These are phyloP conservation scores for Leccinellum rugosiceps DNA, from an alignment of 768 basidiomycete species.

Conservation along the genomic window DNA sequence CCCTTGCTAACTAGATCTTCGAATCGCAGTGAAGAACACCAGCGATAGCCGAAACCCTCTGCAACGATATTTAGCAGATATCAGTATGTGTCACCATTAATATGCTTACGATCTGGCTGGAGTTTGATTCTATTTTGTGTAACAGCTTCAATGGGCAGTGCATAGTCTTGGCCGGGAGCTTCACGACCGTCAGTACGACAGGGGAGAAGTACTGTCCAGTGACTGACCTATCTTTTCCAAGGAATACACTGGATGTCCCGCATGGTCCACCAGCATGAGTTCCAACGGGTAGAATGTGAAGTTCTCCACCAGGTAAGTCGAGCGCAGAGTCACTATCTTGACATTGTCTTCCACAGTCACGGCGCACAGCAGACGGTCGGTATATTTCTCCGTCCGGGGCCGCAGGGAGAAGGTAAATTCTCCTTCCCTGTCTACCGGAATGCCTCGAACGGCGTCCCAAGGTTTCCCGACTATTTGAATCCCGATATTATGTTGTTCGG, in stretches of 20 bases:
- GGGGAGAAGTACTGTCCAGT: background rate
- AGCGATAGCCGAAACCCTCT: conserved; percentile 97
- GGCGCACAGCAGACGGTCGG: conserved; percentile 83
- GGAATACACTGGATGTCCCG: conserved; percentile 75
- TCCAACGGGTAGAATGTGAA: conserved; percentile 89
- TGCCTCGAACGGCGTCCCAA: conserved; percentile 85
- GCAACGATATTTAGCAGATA: conserved; percentile 1
- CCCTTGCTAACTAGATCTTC: conserved; percentile 75
- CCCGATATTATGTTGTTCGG: conserved; percentile 81
- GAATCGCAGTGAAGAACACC: conserved; percentile 86
- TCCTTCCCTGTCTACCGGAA: conserved; percentile 93
- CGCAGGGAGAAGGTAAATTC: conserved; percentile 87
- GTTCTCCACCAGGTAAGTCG: conserved; percentile 90
- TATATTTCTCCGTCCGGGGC: conserved; percentile 69
- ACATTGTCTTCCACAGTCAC: conserved; percentile 88
- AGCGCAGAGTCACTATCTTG: conserved; percentile 91
- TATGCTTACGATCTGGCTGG: conserved; percentile 83
- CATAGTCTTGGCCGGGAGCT: conserved; percentile 84
- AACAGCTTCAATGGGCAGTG: conserved; percentile 88
- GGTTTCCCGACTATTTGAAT: conserved; percentile 79
- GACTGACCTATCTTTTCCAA: conserved; percentile 75
- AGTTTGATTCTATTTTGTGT: conserved; percentile 77
- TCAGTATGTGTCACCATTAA: background rate
- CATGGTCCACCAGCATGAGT: conserved; percentile 81
- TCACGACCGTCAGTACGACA: conserved; percentile 57